These are phyloP conservation scores for Flaveria linearis DNA, from an alignment of 129 eudicot genomes.

Conservation along the genomic window DNA sequence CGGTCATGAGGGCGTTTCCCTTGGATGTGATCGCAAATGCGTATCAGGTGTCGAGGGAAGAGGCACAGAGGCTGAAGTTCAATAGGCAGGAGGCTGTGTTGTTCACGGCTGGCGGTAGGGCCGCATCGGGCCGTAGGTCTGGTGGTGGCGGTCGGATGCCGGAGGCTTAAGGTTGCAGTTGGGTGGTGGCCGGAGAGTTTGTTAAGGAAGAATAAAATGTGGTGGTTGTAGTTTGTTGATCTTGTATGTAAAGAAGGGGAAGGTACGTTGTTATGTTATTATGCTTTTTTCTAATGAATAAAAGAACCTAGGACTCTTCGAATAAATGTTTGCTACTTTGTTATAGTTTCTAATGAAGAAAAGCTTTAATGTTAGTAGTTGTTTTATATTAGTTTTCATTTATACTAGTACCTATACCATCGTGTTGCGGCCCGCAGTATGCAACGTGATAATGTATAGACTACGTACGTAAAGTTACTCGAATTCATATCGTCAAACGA, in stretches of 20 bases:
- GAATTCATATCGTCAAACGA: too few species aligned
- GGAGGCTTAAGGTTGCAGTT: not conserved
- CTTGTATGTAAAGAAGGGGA: not conserved
- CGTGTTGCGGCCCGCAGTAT: too few species aligned
- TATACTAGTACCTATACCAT: too few species aligned
- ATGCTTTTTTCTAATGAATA: too few species aligned
- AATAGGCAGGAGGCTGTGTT: constrained; percentile 38
- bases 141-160: not conserved
- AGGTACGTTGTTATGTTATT: constrained; percentile 13
- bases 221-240: constrained; percentile 5
- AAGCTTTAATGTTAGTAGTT: too few species aligned
- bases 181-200: not conserved
- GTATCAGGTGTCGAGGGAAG: constrained; percentile 46
- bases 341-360: too few species aligned
- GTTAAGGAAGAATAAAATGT: constrained; percentile 23
- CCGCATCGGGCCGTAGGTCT: not conserved
- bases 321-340: too few species aligned
- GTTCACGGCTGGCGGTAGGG: constrained; percentile 15
- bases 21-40: constrained; percentile 46
- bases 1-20: constrained; percentile 47
- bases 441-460: too few species aligned
- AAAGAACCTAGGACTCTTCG: too few species aligned
- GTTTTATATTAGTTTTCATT: too few species aligned
- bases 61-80: constrained; percentile 48
- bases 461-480: too few species aligned